Evolutionary conservation across 1,139 yeast species (phyloP).

Genomic region (Kluyveromyces sp.): DNA sequence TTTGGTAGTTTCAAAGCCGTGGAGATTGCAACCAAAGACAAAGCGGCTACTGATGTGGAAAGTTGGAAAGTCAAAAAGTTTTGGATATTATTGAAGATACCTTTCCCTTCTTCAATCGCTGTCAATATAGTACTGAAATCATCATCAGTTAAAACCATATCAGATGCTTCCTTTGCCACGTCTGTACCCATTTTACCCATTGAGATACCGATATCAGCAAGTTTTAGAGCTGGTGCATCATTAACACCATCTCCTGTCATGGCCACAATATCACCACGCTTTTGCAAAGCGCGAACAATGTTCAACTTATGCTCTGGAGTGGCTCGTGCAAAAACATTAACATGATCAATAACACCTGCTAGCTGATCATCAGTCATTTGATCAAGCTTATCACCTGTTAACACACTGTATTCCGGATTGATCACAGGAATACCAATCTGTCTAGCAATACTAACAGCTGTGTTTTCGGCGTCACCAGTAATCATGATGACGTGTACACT

Average conservation of each 20-base stretch:
- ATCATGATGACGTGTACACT: slow-evolving; percentile 97
- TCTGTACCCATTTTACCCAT: slow-evolving; percentile 98
- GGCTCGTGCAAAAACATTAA: slow-evolving; percentile 90
- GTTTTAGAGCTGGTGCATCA: slow-evolving; percentile 93
- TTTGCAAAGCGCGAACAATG: slow-evolving; percentile 85
- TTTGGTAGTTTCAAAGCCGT: slow-evolving; percentile 84
- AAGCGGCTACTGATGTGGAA: slow-evolving; percentile 92
- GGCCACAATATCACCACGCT: slow-evolving; percentile 91
- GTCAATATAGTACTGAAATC: slow-evolving; percentile 86
- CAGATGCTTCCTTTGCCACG: slow-evolving; percentile 97
- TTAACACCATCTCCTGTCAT: slow-evolving; percentile 99
- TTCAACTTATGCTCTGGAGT: slow-evolving; percentile 93
- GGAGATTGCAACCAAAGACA: slow-evolving; percentile 78
- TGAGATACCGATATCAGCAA: slow-evolving; percentile 94
- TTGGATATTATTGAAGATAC: slow-evolving; percentile 89
- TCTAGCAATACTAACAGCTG: slow-evolving; percentile 85
- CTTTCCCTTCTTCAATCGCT: slow-evolving; percentile 96
- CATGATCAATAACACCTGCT: slow-evolving; percentile 66
- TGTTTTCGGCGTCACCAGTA: slow-evolving; percentile 90
- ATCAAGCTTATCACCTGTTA: slow-evolving; percentile 81
- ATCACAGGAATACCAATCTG: slow-evolving; percentile 86
- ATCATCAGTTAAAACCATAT: slow-evolving; percentile 94
- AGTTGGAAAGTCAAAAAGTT: slow-evolving; percentile 90
- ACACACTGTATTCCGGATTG: slow-evolving; percentile 52
- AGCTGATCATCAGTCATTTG: slow-evolving; percentile 60